Conservation (phyloP, 225 moss, liverwort and hornwort species). For the Ulota crispa region DNA sequence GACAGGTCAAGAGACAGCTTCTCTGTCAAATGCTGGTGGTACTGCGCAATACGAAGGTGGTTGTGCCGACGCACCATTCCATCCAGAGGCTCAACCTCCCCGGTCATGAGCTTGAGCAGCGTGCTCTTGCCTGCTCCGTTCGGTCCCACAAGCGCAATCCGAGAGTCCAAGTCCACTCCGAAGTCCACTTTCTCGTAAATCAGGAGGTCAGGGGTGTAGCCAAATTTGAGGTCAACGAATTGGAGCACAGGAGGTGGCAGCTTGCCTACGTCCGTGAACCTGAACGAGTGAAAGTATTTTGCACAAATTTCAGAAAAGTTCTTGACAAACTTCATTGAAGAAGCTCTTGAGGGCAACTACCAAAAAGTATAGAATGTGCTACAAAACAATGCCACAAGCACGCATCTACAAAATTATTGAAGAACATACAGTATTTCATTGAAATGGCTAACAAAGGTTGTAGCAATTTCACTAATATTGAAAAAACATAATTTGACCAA, state of each 20-base stretch:
- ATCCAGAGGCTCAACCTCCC: conserved; percentile 69
- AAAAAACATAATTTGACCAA: neutral
- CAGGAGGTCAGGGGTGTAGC: conserved; percentile 54
- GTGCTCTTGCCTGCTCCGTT: conserved; percentile 94
- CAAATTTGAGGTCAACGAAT: conserved; percentile 74
- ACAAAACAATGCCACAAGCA: neutral
- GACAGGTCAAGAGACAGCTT: conserved; percentile 61
- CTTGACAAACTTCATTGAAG: neutral
- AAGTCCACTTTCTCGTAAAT: conserved; percentile 84
- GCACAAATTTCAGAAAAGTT: neutral
- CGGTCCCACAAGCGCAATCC: conserved; percentile 83
- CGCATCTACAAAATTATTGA: neutral
- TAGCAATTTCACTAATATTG: neutral
- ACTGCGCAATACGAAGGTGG: conserved; percentile 86
- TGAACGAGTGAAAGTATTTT: conserved; percentile 11
- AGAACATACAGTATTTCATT: neutral
- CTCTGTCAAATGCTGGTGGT: conserved; percentile 85
- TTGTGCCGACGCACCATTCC: conserved; percentile 94
- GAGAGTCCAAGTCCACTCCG: conserved; percentile 84
- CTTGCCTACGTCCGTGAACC: conserved; percentile 86
- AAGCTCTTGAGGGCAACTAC: neutral
- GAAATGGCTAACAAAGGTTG: neutral
- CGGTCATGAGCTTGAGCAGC: conserved; percentile 82
- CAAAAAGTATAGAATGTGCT: neutral
- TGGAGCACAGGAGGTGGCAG: conserved; percentile 85